Evolutionary conservation across 2,329 filamentous ascomycete genomes (phyloP).

Genomic region (Colletotrichum euphorbiae): DNA sequence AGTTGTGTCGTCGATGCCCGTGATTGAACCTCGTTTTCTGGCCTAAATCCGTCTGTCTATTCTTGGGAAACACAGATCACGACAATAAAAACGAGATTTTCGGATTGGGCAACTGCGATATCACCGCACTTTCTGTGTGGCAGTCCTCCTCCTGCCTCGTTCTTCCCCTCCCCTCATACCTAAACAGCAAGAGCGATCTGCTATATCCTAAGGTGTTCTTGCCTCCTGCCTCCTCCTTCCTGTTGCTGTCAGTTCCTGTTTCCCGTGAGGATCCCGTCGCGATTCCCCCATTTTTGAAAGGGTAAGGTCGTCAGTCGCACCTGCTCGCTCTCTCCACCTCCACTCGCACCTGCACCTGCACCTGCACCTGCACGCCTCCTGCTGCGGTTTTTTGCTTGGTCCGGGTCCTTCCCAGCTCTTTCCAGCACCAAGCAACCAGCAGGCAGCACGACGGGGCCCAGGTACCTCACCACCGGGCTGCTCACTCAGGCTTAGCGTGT

Average conservation of each 20-base stretch:
- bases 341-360: background rate
- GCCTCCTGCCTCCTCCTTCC: background rate
- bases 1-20: background rate
- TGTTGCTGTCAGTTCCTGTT: background rate
- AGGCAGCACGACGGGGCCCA: slow-evolving; percentile 12
- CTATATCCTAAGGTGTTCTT: background rate
- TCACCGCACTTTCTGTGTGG: background rate
- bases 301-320: slow-evolving; percentile 5
- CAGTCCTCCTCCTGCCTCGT: slow-evolving; percentile 4
- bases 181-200: background rate
- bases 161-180: background rate
- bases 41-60: no score
- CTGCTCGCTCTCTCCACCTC: background rate
- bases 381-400: slow-evolving; percentile 13
- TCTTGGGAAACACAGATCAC: no score
- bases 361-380: background rate
- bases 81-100: background rate
- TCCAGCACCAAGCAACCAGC: slow-evolving; percentile 4
- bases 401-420: slow-evolving; percentile 25
- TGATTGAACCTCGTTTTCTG: slow-evolving; percentile 11
- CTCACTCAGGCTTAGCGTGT: slow-evolving; percentile 19
- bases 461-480: slow-evolving; percentile 17
- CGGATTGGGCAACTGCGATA: background rate
- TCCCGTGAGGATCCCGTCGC: slow-evolving; percentile 25
- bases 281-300: slow-evolving; percentile 23